Conservation (phyloP, 306 rosid genomes). For the Rubus idaeus region DNA sequence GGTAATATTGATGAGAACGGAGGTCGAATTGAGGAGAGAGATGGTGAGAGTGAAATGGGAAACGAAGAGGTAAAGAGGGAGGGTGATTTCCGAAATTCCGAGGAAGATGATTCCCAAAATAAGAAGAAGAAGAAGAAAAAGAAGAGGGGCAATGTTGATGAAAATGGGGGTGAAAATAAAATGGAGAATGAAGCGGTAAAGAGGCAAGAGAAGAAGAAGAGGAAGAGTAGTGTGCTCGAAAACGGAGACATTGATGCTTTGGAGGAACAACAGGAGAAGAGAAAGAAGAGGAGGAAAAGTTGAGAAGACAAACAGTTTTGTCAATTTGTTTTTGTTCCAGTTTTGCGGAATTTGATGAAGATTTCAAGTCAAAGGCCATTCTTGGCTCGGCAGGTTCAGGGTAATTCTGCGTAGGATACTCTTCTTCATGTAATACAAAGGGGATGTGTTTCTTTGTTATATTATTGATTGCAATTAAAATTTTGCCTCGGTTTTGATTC, state of each 20-base stretch:
- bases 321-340: neutral
- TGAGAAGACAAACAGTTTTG: neutral
- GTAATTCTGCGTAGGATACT: slow-evolving; percentile 1
- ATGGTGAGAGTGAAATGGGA: neutral
- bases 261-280: slow-evolving; percentile 21
- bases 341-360: slow-evolving; percentile 2
- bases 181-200: slow-evolving; percentile 9
- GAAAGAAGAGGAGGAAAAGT: slow-evolving; percentile 26
- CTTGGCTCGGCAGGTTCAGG: neutral
- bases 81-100: neutral
- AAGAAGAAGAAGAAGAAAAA: slow-evolving; percentile 10
- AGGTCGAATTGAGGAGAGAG: neutral
- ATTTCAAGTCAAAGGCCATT: neutral
- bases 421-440: neutral
- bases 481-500: neutral
- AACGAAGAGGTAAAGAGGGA: neutral
- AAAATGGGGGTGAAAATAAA: neutral
- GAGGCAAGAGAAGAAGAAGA: slow-evolving; percentile 15
- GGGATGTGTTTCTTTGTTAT: neutral
- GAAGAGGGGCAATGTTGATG: slow-evolving; percentile 5
- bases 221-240: slow-evolving; percentile 10
- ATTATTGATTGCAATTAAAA: slow-evolving; percentile 1
- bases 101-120: neutral
- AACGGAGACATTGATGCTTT: neutral
- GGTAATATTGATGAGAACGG: neutral